Percentiles rank a stretch among this genome's conserved stretches.
Conservation (phyloP, 352 stramenopile genomes). For the Phytophthora foliorum region DNA sequence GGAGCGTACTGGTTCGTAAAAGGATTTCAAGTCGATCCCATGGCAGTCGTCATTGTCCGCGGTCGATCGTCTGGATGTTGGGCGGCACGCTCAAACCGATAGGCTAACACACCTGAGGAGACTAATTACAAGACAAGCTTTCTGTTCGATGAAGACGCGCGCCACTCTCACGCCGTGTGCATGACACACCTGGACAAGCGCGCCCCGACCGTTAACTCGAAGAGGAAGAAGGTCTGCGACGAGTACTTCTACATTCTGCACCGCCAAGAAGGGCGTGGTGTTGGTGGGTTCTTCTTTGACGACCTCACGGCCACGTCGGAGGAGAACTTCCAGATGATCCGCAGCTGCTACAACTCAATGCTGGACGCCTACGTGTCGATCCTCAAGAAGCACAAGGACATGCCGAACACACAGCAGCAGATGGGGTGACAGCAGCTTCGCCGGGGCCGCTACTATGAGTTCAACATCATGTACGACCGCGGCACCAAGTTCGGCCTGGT, state of each 20-base stretch:
- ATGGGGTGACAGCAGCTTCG: constrained; percentile 99
- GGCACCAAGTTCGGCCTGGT: constrained; percentile 98
- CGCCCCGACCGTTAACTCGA: constrained; percentile 93
- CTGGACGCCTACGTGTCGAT: constrained; percentile 97
- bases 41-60: too few relatives aligned
- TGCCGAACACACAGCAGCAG: constrained; percentile 96
- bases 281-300: constrained; percentile 99
- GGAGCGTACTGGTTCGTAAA: too few relatives aligned
- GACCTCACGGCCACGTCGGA: constrained; percentile 96
- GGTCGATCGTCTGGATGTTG: too few relatives aligned
- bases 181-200: constrained; percentile 94
- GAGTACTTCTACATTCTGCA: constrained; percentile 99
- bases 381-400: constrained; percentile 95
- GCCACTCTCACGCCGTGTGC: constrained; percentile 98
- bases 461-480: constrained; percentile 99
- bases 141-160: constrained; percentile 96
- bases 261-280: constrained; percentile 94
- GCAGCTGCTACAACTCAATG: constrained; percentile 84
- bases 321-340: constrained; percentile 85
- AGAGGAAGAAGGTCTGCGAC: constrained; percentile 98
- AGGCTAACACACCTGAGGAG: too few relatives aligned
- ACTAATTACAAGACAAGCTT: too few relatives aligned
- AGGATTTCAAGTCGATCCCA: too few relatives aligned
- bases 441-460: constrained; percentile 98
- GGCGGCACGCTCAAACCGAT: constrained; percentile 82